These are phyloP conservation scores for Picea mariana DNA, from an alignment of 83 land plant genomes.

Conservation along the genomic window DNA sequence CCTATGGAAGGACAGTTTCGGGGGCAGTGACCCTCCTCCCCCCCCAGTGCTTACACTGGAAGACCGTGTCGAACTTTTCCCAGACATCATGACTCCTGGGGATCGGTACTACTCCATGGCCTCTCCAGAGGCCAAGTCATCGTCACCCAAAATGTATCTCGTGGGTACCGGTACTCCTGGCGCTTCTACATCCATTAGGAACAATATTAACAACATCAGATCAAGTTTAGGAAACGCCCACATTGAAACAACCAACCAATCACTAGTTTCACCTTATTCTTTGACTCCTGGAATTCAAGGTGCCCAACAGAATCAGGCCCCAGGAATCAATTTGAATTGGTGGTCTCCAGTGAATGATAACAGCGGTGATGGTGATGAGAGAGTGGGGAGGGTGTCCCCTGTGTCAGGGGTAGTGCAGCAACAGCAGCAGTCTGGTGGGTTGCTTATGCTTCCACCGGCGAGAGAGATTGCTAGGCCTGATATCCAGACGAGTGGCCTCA, in stretches of 20 bases:
- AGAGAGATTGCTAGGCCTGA: slow-evolving; percentile 92
- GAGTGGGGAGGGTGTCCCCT: slow-evolving; percentile 56
- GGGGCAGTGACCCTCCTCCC: slow-evolving; percentile 52
- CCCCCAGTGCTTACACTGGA: slow-evolving; percentile 64
- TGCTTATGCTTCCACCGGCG: slow-evolving; percentile 80
- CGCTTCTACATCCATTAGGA: not conserved
- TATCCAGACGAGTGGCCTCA: slow-evolving; percentile 28
- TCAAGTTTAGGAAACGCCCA: slow-evolving; percentile 25
- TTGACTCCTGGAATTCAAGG: slow-evolving; percentile 15
- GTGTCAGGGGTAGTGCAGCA: slow-evolving; percentile 78
- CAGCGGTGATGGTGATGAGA: slow-evolving; percentile 31
- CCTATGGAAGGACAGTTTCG: slow-evolving; percentile 40
- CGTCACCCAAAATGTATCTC: not conserved
- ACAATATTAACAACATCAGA: not conserved
- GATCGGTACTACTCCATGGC: slow-evolving; percentile 2
- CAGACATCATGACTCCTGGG: not conserved
- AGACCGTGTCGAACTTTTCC: slow-evolving; percentile 29
- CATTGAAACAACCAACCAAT: slow-evolving; percentile 19
- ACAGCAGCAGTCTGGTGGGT: slow-evolving; percentile 46
- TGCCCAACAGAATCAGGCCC: slow-evolving; percentile 33
- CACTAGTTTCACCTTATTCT: not conserved
- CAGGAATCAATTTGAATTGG: slow-evolving; percentile 43
- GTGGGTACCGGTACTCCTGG: not conserved
- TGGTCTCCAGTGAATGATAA: slow-evolving; percentile 61
- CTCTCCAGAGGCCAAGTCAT: slow-evolving; percentile 7